Percentiles rank a stretch among this genome's conserved stretches.
These are phyloP conservation scores for Lentinula novae-zelandiae DNA, from an alignment of 1,284 basidiomycete species.

Conservation along the genomic window DNA sequence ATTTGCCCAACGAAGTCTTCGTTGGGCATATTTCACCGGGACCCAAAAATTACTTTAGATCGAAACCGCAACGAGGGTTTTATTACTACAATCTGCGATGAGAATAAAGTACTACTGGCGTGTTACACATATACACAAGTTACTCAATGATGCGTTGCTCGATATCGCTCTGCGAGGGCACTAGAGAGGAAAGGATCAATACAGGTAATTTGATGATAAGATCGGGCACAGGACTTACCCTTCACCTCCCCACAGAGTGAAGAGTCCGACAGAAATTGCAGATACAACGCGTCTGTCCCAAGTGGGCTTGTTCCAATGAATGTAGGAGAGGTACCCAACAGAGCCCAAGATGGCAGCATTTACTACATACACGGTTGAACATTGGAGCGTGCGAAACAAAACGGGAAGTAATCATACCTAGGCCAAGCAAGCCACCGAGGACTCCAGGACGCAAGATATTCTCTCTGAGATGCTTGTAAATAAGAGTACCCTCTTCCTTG, in stretches of 20 bases:
- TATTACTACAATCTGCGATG: no score
- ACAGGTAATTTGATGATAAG: no score
- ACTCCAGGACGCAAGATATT: slow-evolving; percentile 66
- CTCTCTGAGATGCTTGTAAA: slow-evolving; percentile 60
- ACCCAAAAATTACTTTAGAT: not conserved
- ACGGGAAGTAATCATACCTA: slow-evolving; percentile 38
- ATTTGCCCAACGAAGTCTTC: no score
- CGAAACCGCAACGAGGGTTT: not conserved
- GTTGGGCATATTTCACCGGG: no score
- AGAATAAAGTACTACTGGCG: not conserved
- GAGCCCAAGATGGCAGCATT: slow-evolving; percentile 68
- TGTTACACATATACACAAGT: not conserved
- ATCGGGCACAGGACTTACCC: slow-evolving; percentile 42
- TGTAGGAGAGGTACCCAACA: slow-evolving; percentile 67
- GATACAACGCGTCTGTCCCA: slow-evolving; percentile 74
- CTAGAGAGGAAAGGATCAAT: slow-evolving; percentile 15
- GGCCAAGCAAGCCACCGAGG: slow-evolving; percentile 64
- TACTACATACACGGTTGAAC: slow-evolving; percentile 34
- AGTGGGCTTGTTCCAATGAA: slow-evolving; percentile 60
- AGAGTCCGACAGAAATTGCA: slow-evolving; percentile 59
- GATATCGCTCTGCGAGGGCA: slow-evolving; percentile 28
- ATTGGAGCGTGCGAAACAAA: no score
- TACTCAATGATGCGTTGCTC: slow-evolving; percentile 10
- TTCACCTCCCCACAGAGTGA: slow-evolving; percentile 66
- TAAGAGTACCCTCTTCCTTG: slow-evolving; percentile 55